Base-by-base conservation (phyloP, 257 asterid genomes). In the Fraxinus pennsylvanica region DNA sequence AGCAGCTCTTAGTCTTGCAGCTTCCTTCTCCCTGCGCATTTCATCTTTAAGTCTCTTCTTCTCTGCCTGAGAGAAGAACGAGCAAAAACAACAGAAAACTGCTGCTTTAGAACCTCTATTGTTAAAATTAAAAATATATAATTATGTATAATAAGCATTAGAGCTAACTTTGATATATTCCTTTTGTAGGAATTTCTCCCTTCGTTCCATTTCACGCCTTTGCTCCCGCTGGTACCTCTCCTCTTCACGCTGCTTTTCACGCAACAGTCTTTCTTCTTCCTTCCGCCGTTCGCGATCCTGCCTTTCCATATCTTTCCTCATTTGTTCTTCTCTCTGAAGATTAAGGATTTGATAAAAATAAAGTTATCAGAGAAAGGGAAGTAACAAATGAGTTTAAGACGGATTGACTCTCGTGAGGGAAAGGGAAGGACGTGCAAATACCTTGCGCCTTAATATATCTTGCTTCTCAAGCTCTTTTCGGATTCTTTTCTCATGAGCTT, bases 381-480 rank as follows among this genome's bases (percentile, higher is more conserved):
- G 15, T 47, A 30, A 73, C 65, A 36, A 30, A 27, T 57, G 29
- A 25, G 71, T 75, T 45, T 65, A 72, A 66, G 67, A 59, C 45
- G 22, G 33, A 63, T 17, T 30, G 72, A 73, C 33, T 72, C 69
- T 45, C 10, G 10, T 41, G 36, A 17, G 4, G 13, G 27, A 66
- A 74, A 76, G 47, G 47, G 78, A 78, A 74, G 68, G 73, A 33
- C 36, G 32, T 3, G 82, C 54, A 68, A 71, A 70, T 74, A 92
- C 98, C 96, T 88, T 94, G 87, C 88, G 86, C 82, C 89, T 85
- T 75, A 92, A 80, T 22, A 91, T 59, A 76, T 92, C 97, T 83
- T 94, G 97, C 82, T 90, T 92, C 90, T 92, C 98, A 47, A 92
- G 89, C 86, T 94, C 98, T 81, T 91, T 94, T 65, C 96, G 80